Conservation (phyloP, 331 rosid genomes). For the Arachis monticola region DNA sequence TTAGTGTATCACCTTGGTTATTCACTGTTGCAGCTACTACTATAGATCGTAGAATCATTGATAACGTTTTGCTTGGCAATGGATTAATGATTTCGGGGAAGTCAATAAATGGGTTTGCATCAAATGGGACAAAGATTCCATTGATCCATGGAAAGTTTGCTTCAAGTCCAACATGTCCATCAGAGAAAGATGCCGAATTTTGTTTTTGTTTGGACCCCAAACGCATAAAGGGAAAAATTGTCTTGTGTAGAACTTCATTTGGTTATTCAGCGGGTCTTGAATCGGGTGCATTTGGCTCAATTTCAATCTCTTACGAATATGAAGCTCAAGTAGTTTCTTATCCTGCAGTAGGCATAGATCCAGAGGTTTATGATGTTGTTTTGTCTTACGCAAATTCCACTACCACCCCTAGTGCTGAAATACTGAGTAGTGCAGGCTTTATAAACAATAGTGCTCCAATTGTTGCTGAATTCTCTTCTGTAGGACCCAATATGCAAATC, state of each 20-base stretch:
- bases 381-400: slow-evolving; percentile 4
- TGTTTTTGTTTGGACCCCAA: background rate
- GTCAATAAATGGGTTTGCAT: background rate
- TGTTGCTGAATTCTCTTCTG: slow-evolving; percentile 25
- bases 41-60: slow-evolving; percentile 35
- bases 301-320: background rate
- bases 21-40: slow-evolving; percentile 48
- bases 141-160: background rate
- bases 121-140: slow-evolving; percentile 38
- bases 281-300: background rate
- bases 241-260: background rate
- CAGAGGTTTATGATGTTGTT: background rate
- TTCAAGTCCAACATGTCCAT: background rate
- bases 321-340: background rate
- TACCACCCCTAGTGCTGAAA: slow-evolving; percentile 34
- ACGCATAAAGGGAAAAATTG: background rate
- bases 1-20: slow-evolving; percentile 55
- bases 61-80: slow-evolving; percentile 51
- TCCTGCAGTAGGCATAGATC: background rate
- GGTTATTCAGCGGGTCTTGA: rapidly evolving
- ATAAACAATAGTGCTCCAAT: slow-evolving; percentile 9
- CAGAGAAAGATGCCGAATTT: background rate
- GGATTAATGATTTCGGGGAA: slow-evolving; percentile 34
- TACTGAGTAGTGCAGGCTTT: slow-evolving; percentile 32
- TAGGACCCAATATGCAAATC: slow-evolving; percentile 39